Base-by-base conservation (phyloP, 78 protist genomes). In the Salpingoeca rosetta region DNA sequence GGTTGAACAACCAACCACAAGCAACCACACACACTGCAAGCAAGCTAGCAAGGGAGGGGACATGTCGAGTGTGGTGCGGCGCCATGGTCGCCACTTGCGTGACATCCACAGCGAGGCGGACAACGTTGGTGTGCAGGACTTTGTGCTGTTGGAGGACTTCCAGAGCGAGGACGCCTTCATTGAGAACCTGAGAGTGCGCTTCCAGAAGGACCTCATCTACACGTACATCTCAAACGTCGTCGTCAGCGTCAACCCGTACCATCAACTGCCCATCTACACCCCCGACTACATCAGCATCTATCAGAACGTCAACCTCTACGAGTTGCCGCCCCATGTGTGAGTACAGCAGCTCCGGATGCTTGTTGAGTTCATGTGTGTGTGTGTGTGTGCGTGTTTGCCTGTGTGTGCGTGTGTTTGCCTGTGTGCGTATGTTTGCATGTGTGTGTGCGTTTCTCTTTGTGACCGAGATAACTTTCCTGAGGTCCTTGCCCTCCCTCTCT, bases 191-290 rank as follows among this genome's bases (percentile, higher is more conserved):
- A 26, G 38, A 57, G 0, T 2, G 44, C 86, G 86, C 36, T 65
- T 84, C 81, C 2, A 38, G 36, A n/a, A 0, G 38, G 39, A 73
- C 39, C 28, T 3, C 12, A 27, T 73, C 37, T 84, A 84, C 80
- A 41, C 77, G 35, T 56, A 38, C 74, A 51, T 51, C 17, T 7
- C 96, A 25, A 86, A 80, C 12, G 45, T 39, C 40, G 3, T 42
- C 3, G 83, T 80, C 45, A n/a, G 43, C 41, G 73, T 80, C 73
- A 80, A 80, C 73, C 83, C 83, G 39, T 80, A 38, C 73, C 65
- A 42, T 35, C 7, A 44, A 41, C 31, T 80, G 11, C 41, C 2
- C 65, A 80, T 80, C 45, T 80, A 80, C 73, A 41, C 81, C 3
- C 38, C 38, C 7, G 35, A 76, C 24, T 3, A 28, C 80, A 76